Percentiles rank a stretch among this genome's conserved stretches.
These are phyloP conservation scores for Wallacemonas sp. DNA, from an alignment of 208 protist genomes.

Conservation along the genomic window DNA sequence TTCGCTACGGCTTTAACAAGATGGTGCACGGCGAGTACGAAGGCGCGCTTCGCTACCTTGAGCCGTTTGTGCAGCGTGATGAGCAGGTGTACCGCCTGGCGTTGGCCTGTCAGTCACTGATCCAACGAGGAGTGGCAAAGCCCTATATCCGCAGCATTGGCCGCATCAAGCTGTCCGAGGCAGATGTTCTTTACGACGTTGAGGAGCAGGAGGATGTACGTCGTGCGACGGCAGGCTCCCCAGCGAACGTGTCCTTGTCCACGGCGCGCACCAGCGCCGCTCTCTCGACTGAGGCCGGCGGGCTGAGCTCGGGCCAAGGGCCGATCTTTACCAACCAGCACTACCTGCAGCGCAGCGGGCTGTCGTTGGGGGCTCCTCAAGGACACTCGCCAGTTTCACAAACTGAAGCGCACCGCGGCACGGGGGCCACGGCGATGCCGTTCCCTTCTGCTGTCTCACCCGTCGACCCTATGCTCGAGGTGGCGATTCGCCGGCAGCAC, in stretches of 20 bases:
- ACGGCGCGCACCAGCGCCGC: neutral
- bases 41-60: conserved; percentile 25
- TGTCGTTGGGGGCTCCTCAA: neutral
- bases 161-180: conserved; percentile 22
- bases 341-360: neutral
- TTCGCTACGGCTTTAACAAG: conserved; percentile 38
- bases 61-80: conserved; percentile 24
- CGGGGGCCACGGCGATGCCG: neutral
- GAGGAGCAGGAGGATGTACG: neutral
- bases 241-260: neutral
- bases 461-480: conserved; percentile 5
- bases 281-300: too few relatives aligned
- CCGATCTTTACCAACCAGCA: neutral
- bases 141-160: conserved; percentile 41
- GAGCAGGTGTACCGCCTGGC: conserved; percentile 36
- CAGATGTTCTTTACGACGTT: conserved; percentile 16
- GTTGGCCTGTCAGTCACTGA: conserved; percentile 23
- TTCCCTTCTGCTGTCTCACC: neutral
- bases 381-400: neutral
- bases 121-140: conserved; percentile 23
- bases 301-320: too few relatives aligned
- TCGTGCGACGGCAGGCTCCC: neutral
- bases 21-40: conserved; percentile 53
- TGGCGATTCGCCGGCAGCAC: conserved; percentile 1
- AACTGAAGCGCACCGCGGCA: neutral